Evolutionary conservation across 192 early-diverging fungal species (phyloP).

Genomic region (Mortierella antarctica): DNA sequence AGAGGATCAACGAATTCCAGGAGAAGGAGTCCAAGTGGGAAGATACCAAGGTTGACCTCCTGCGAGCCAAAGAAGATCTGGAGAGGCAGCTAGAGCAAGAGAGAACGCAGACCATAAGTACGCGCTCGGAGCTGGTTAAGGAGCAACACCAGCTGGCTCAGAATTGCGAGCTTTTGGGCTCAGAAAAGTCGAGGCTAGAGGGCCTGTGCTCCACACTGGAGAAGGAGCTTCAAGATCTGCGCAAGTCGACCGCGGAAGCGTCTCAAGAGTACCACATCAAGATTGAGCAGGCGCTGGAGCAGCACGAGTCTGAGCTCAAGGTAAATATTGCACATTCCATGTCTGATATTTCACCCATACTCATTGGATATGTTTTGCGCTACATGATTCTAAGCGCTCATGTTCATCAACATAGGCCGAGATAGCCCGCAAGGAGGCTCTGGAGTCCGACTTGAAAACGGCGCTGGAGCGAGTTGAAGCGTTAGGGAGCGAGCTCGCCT

Average conservation of each 20-base stretch:
- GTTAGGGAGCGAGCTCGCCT: not conserved
- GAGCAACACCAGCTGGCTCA: slow-evolving; percentile 9
- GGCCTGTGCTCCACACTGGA: not conserved
- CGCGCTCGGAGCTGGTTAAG: slow-evolving; percentile 23
- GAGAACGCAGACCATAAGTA: not conserved
- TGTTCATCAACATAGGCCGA: slow-evolving; percentile 12
- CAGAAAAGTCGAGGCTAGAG: slow-evolving; percentile 11
- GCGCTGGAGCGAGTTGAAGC: slow-evolving; percentile 2
- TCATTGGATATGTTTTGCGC: not conserved
- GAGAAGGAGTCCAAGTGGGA: slow-evolving; percentile 46
- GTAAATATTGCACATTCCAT: not conserved
- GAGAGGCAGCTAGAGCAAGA: slow-evolving; percentile 24
- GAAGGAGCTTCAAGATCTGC: slow-evolving; percentile 14
- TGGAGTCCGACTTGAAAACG: slow-evolving; percentile 4
- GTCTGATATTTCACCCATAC: too few species aligned
- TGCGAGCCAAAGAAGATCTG: slow-evolving; percentile 16
- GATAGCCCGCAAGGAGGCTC: not conserved
- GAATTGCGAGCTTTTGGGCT: not conserved
- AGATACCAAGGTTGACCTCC: slow-evolving; percentile 17
- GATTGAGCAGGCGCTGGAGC: not conserved
- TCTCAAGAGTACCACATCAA: slow-evolving; percentile 5
- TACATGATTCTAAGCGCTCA: not conserved
- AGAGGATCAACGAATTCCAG: slow-evolving; percentile 45
- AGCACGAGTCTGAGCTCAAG: slow-evolving; percentile 10
- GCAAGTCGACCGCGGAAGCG: not conserved